Percentiles rank a stretch among this genome's conserved stretches.
Conservation (phyloP, 352 stramenopile genomes). For the Pythium oligandrum region DNA sequence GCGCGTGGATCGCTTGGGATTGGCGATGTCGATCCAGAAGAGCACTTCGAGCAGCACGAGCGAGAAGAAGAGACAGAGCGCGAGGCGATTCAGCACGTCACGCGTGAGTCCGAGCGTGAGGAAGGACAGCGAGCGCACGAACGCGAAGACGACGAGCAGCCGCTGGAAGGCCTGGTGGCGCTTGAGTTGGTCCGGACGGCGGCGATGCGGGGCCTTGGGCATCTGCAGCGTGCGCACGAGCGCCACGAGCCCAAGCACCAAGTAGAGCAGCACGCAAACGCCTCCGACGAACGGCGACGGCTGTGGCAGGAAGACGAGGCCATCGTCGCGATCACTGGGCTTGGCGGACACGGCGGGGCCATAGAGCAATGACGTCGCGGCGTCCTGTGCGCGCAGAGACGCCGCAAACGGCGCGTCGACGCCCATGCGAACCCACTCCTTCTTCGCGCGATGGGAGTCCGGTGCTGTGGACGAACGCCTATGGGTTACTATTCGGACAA, state of each 20-base stretch:
- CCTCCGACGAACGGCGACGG: constrained; percentile 39
- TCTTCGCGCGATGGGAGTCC: too few species aligned
- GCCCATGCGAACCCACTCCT: too few species aligned
- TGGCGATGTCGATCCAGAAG: constrained; percentile 85
- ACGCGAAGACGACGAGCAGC: constrained; percentile 56
- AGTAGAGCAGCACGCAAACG: constrained; percentile 58
- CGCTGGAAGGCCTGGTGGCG: constrained; percentile 69
- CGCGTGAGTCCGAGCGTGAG: constrained; percentile 25
- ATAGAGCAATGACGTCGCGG: too few species aligned
- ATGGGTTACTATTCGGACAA: too few species aligned
- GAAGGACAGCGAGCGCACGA: constrained; percentile 56
- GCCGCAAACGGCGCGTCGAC: too few species aligned
- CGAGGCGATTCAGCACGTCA: constrained; percentile 63
- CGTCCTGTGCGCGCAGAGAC: too few species aligned
- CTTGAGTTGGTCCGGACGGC: constrained; percentile 28
- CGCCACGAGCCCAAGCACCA: constrained; percentile 47
- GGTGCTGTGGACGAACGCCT: too few species aligned
- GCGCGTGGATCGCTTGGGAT: constrained; percentile 66
- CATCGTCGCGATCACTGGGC: not conserved
- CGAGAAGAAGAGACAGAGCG: constrained; percentile 82
- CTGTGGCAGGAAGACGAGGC: constrained; percentile 54
- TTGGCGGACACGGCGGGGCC: too few species aligned
- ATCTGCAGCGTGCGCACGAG: constrained; percentile 39
- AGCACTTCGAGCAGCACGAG: constrained; percentile 84
- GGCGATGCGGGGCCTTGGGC: constrained; percentile 12